Evolutionary conservation across 1,284 basidiomycete species (phyloP).

Genomic region (Microbotryum silenes-acaulis): DNA sequence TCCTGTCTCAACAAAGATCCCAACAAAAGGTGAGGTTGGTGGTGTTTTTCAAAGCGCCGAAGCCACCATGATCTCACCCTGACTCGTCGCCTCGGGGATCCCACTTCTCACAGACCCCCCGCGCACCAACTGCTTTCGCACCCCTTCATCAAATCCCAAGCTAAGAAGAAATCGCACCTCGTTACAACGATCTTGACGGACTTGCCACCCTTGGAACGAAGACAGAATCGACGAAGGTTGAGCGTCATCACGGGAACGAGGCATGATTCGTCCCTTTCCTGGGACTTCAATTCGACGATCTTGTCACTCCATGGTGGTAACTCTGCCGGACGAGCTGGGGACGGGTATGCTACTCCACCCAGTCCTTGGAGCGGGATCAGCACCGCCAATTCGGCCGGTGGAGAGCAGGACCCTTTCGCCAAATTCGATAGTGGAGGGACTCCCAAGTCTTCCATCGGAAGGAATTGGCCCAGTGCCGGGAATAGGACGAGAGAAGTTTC

Average conservation of each 20-base stretch:
- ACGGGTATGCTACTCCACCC: too few relatives aligned
- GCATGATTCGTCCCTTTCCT: not conserved
- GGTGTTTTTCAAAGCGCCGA: not conserved
- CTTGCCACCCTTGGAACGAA: conserved; percentile 34
- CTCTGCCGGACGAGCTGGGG: too few relatives aligned
- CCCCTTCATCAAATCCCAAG: conserved; percentile 64
- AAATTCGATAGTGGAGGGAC: too few relatives aligned
- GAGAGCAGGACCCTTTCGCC: too few relatives aligned
- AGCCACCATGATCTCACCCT: not conserved
- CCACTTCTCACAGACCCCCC: conserved; percentile 51
- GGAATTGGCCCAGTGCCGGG: too few relatives aligned
- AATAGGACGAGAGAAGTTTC: too few relatives aligned
- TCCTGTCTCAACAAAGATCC: conserved; percentile 78
- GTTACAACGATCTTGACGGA: conserved; percentile 58
- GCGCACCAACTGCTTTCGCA: conserved; percentile 67
- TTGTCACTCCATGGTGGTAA: too few relatives aligned
- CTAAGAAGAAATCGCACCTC: conserved; percentile 66
- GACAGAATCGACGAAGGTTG: conserved; percentile 29
- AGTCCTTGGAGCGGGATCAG: too few relatives aligned
- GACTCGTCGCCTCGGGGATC: not conserved
- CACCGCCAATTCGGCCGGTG: too few relatives aligned
- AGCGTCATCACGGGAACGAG: not conserved
- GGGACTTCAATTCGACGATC: conserved; percentile 25
- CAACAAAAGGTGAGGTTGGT: conserved; percentile 49
- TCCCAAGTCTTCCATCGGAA: too few relatives aligned